Percentiles rank a stretch among this genome's conserved stretches.
Evolutionary conservation across 2,329 filamentous ascomycete genomes (phyloP).

Genomic region (Alternaria gaisen): DNA sequence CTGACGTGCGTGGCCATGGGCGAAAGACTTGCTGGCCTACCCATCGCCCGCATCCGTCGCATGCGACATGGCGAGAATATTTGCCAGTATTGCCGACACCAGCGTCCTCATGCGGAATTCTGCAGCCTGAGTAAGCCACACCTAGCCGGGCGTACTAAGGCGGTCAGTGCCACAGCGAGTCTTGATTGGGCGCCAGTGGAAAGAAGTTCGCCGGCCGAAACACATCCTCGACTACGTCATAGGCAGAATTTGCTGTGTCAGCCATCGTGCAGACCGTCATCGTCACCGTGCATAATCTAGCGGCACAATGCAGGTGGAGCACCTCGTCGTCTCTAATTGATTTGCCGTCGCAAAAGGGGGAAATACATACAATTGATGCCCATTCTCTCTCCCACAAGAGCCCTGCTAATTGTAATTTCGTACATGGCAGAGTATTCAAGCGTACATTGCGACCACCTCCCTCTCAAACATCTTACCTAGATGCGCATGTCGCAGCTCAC

Average conservation of each 20-base stretch:
- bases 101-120: background rate
- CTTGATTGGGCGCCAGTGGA: background rate
- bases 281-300: conserved; percentile 12
- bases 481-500: conserved; percentile 28
- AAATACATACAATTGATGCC: background rate
- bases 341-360: background rate
- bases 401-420: background rate
- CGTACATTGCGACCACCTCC: conserved; percentile 17
- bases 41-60: background rate
- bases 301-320: conserved; percentile 1
- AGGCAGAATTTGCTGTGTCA: conserved; percentile 12
- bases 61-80: conserved; percentile 3
- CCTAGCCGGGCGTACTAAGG: conserved; percentile 4
- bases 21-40: background rate
- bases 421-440: background rate
- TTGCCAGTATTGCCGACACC: background rate
- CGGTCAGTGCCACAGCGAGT: background rate
- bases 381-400: background rate
- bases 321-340: background rate
- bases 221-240: conserved; percentile 7
- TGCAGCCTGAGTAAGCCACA: conserved; percentile 15
- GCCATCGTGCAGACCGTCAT: background rate
- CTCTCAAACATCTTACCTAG: conserved; percentile 32
- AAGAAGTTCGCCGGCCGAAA: conserved; percentile 5
- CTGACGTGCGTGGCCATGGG: background rate